These are phyloP conservation scores for Bathelium albidoporum DNA, from an alignment of 495 filamentous ascomycete species.

Conservation along the genomic window DNA sequence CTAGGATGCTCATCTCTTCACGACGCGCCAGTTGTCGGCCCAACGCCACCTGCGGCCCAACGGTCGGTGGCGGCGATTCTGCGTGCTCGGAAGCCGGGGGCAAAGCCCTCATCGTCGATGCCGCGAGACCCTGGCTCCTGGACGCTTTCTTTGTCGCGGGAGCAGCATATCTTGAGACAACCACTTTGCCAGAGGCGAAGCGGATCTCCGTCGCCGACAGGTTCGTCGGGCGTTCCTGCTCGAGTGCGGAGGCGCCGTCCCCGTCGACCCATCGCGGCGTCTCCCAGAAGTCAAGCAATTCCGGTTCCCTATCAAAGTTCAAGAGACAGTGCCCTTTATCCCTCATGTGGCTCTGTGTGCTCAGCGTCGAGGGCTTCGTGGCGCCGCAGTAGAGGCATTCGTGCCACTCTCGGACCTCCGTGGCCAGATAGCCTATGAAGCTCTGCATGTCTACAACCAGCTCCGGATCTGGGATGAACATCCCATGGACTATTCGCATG, in stretches of 20 bases:
- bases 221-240: slow-evolving; percentile 3
- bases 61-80: slow-evolving; percentile 13
- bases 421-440: slow-evolving; percentile 19
- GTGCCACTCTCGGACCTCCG: slow-evolving; percentile 9
- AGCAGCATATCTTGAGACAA: slow-evolving; percentile 12
- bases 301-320: slow-evolving; percentile 18
- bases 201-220: slow-evolving; percentile 18
- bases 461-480: slow-evolving; percentile 19
- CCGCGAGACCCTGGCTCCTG: slow-evolving; percentile 4
- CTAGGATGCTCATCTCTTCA: slow-evolving; percentile 20
- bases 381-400: slow-evolving; percentile 24
- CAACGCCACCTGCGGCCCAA: slow-evolving; percentile 13
- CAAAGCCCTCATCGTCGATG: slow-evolving; percentile 10
- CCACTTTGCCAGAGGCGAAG: slow-evolving; percentile 18
- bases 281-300: slow-evolving; percentile 20
- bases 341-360: slow-evolving; percentile 22
- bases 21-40: slow-evolving; percentile 17
- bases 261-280: slow-evolving; percentile 4
- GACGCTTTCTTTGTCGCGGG: slow-evolving; percentile 12
- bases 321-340: slow-evolving; percentile 24
- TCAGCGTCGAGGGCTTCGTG: slow-evolving; percentile 11
- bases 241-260: slow-evolving; percentile 3
- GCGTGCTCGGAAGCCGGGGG: slow-evolving; percentile 11
- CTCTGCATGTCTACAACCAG: slow-evolving; percentile 11
- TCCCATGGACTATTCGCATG: slow-evolving; percentile 14